Evolutionary conservation across 768 basidiomycete genomes (phyloP).

Genomic region (Rubroboletus satanas): DNA sequence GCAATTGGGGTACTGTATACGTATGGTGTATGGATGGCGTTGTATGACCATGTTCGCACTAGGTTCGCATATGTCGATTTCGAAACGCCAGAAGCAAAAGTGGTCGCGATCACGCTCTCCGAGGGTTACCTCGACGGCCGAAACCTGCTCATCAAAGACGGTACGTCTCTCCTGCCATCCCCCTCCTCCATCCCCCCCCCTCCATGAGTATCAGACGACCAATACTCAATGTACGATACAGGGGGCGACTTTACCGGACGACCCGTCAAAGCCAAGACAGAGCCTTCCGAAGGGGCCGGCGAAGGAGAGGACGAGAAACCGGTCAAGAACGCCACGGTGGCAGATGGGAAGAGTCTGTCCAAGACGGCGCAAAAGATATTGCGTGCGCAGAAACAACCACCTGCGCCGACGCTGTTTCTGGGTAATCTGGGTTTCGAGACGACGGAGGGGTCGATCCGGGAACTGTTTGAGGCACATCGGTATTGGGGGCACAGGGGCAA

Average conservation of each 20-base stretch:
- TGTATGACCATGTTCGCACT: conserved; percentile 6
- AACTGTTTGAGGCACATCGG: conserved; percentile 66
- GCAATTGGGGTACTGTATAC: too few relatives aligned
- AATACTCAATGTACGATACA: conserved; percentile 26
- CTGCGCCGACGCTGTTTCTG: conserved; percentile 84
- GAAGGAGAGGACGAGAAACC: conserved; percentile 20
- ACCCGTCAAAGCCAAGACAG: conserved; percentile 41
- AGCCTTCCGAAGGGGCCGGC: conserved; percentile 31
- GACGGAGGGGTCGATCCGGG: conserved; percentile 70
- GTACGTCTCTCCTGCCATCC: conserved; percentile 36
- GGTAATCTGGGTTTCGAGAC: conserved; percentile 93
- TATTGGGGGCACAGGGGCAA: conserved; percentile 30
- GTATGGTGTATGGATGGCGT: background rate
- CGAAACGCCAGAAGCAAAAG: conserved; percentile 68
- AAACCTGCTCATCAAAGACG: conserved; percentile 90
- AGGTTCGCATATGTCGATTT: conserved; percentile 99
- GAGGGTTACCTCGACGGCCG: conserved; percentile 83
- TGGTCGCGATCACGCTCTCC: conserved; percentile 70
- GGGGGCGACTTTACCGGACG: conserved; percentile 73
- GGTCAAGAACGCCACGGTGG: conserved; percentile 29
- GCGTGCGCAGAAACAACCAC: conserved; percentile 71
- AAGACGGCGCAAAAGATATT: conserved; percentile 80
- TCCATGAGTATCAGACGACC: background rate
- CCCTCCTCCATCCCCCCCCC: background rate
- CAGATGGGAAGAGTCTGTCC: conserved; percentile 35